Conservation (phyloP, 768 basidiomycete genomes). For the Mycena polygramma region DNA sequence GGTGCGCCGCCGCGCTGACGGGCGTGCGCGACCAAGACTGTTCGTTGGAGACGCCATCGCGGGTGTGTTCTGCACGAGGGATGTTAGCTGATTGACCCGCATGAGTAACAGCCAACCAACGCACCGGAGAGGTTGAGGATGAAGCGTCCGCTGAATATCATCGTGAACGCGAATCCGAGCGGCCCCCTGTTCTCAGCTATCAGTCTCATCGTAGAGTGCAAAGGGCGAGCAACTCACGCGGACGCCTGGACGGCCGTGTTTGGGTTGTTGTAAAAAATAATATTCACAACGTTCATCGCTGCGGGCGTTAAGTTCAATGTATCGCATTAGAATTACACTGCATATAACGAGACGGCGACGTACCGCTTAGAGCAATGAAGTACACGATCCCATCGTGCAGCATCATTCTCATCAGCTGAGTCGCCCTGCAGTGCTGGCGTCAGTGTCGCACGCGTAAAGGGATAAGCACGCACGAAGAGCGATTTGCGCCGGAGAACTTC, state of each 20-base stretch:
- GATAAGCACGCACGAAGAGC: constrained; percentile 8
- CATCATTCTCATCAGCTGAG: constrained; percentile 17
- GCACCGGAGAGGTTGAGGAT: constrained; percentile 36
- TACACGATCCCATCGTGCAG: constrained; percentile 25
- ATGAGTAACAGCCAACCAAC: not conserved
- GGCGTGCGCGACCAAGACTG: constrained; percentile 19
- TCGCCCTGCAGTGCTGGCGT: not conserved
- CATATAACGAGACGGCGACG: not conserved
- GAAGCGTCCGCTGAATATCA: constrained; percentile 34
- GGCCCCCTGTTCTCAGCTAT: not conserved
- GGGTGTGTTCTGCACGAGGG: constrained; percentile 12
- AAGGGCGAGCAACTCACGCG: constrained; percentile 16
- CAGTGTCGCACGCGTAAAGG: not conserved
- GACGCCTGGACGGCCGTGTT: constrained; percentile 20
- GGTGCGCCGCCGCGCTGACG: not conserved
- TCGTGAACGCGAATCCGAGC: constrained; percentile 29
- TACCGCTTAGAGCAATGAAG: constrained; percentile 27
- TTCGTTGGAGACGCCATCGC: constrained; percentile 27
- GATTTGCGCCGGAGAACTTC: constrained; percentile 20
- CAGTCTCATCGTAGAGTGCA: not conserved
- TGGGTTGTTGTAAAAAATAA: constrained; percentile 23
- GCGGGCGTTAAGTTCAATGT: not conserved
- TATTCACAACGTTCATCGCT: constrained; percentile 32
- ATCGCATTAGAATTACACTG: not conserved
- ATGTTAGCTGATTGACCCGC: not conserved